Conservation (phyloP, 495 filamentous ascomycete genomes). For the Tuber melanosporum region DNA sequence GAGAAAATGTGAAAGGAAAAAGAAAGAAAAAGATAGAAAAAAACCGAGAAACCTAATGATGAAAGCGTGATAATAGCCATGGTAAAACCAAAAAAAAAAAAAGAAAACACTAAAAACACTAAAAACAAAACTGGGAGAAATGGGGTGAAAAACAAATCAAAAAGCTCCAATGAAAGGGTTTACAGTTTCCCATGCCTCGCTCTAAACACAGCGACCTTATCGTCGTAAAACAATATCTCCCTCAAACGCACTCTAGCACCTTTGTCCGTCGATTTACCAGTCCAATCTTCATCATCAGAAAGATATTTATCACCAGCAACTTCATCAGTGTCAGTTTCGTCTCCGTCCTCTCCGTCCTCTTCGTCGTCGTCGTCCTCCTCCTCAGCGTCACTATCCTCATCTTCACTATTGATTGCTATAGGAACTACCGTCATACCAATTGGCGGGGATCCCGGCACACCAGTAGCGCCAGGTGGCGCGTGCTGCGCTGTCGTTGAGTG, state of each 20-base stretch:
- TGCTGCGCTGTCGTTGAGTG: conserved; percentile 32
- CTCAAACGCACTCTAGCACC: conserved; percentile 58
- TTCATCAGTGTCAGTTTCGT: conserved; percentile 42
- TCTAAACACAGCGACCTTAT: conserved; percentile 78
- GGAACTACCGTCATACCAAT: conserved; percentile 38
- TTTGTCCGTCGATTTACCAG: conserved; percentile 46
- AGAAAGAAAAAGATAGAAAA: neutral
- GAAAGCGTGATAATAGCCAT: neutral
- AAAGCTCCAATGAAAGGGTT: conserved; percentile 2
- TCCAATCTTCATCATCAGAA: conserved; percentile 45
- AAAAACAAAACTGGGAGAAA: neutral
- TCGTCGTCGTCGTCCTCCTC: conserved; percentile 48
- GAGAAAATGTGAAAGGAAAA: neutral
- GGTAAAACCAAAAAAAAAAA: neutral
- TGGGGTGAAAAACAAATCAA: neutral
- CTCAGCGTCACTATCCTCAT: conserved; percentile 43
- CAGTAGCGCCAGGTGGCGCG: conserved; percentile 34
- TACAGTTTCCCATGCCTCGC: conserved; percentile 67
- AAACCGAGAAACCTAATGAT: neutral
- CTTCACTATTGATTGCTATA: conserved; percentile 45
- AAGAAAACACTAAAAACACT: neutral
- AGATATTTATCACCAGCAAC: conserved; percentile 46
- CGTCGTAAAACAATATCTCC: conserved; percentile 85
- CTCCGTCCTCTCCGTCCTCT: conserved; percentile 44
- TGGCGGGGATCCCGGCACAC: conserved; percentile 23